Percentiles rank a stretch among this genome's conserved stretches.
Conservation (phyloP, 306 rosid genomes). For the Herpetospermum pedunculosum region DNA sequence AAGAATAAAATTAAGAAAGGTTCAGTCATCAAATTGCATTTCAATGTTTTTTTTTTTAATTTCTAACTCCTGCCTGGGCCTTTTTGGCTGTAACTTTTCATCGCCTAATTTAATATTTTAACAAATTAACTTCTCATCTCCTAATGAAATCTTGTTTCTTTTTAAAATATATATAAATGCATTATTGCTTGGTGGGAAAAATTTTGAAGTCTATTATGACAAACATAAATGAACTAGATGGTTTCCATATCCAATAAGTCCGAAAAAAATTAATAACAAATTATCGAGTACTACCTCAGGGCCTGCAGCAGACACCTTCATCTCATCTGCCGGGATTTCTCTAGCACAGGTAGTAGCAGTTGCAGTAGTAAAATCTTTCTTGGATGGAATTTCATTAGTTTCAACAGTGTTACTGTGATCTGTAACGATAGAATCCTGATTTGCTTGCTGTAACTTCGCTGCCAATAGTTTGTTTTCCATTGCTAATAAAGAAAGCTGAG, state of each 20-base stretch:
- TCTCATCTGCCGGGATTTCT: constrained; percentile 31
- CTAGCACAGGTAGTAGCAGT: constrained; percentile 14
- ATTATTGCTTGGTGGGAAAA: neutral
- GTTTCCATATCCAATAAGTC: neutral
- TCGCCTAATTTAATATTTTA: too few relatives aligned
- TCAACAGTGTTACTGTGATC: constrained; percentile 11
- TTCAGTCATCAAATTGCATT: neutral
- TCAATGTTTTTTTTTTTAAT: neutral
- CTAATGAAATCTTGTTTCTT: neutral
- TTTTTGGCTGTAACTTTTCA: neutral
- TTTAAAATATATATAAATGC: neutral
- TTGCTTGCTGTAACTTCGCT: constrained; percentile 47
- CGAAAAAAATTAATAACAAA: neutral
- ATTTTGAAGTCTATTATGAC: neutral
- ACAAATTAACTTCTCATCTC: too few relatives aligned
- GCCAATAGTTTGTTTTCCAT: constrained; percentile 56
- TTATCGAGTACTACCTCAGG: constrained; percentile 29
- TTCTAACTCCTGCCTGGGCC: neutral
- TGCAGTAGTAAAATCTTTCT: constrained; percentile 16
- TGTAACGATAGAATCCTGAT: constrained; percentile 19
- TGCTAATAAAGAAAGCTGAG: constrained; percentile 62
- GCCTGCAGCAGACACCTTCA: constrained; percentile 20
- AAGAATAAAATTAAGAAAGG: neutral
- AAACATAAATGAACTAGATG: neutral
- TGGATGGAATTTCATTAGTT: constrained; percentile 15